Base-by-base conservation (phyloP, 441 rosid genomes). In the Erysimum pusillum region DNA sequence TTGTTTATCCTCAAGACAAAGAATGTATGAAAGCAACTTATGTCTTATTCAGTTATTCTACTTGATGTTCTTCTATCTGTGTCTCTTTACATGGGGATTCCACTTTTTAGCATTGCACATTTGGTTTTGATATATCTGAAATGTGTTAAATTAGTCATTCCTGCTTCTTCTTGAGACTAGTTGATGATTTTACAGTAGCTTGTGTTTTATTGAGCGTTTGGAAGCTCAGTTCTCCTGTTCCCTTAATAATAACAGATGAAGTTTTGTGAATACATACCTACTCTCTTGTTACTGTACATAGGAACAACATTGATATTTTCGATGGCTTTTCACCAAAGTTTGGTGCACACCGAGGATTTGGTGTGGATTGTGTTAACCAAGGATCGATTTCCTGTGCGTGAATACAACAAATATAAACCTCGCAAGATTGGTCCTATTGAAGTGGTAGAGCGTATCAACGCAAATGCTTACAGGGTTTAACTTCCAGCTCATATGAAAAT, bases 211-310 rank as follows among this genome's bases (percentile, higher is more conserved):
- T 18, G 3, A 12, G 7, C 2, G 32, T 51, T 75, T 52, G 17
- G 64, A 34, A 68, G 52, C 57, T 76, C 36, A n/a, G 58, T 63
- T 69, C 63, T 52, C 52, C 34, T 8, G 4, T 35, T 45, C n/a
- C 39, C 68, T 59, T 32, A 20, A 14, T 32, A 20, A 14, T 4
- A 9, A 46, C 9, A 36, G 28, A n/a, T 70, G 45, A 58, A 14
- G 38, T n/a, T 61, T 72, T 61, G 59, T 60, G 67, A 22, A 56
- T 56, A 20, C 15, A 11, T 28, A 28, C 31, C 31, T 28, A 28
- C 31, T 28, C 3, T 28, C 31, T 28, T 28, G 31, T 18, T 31
- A 22, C 20, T 35, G 4, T 46, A 12, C n/a, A n/a, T 49, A 25
- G 51, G 8, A 63, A 63, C 9, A 9, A 22, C 18, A 64, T 57